Evolutionary conservation across 768 basidiomycete species (phyloP).

Genomic region (Pisolithus tinctorius): DNA sequence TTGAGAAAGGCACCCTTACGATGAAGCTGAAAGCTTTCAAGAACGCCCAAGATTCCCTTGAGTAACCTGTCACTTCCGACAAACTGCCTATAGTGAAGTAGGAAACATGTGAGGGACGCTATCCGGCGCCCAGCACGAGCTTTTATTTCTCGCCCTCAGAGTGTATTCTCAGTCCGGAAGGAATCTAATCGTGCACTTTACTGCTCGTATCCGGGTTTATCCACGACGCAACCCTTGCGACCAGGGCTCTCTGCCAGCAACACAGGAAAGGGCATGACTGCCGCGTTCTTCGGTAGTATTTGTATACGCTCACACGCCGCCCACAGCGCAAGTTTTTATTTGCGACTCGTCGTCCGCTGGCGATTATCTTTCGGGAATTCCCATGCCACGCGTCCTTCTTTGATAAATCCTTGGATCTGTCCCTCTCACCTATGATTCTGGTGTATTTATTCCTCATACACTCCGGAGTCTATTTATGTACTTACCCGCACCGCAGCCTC

Average conservation of each 20-base stretch:
- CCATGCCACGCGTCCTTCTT: neutral
- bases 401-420: neutral
- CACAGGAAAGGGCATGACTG: slow-evolving; percentile 78
- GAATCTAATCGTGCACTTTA: slow-evolving; percentile 59
- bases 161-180: slow-evolving; percentile 44
- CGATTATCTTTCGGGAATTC: no score
- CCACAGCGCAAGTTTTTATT: slow-evolving; percentile 49
- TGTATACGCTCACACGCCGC: slow-evolving; percentile 82
- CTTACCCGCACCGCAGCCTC: slow-evolving; percentile 32
- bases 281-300: slow-evolving; percentile 79
- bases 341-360: neutral
- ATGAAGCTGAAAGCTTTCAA: slow-evolving; percentile 80
- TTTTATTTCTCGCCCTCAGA: neutral
- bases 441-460: neutral
- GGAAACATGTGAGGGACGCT: slow-evolving; percentile 60
- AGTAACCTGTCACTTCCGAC: slow-evolving; percentile 52
- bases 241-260: slow-evolving; percentile 43
- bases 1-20: slow-evolving; percentile 71
- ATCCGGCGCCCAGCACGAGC: neutral
- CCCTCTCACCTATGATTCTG: neutral
- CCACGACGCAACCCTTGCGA: slow-evolving; percentile 87
- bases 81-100: slow-evolving; percentile 73
- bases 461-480: neutral
- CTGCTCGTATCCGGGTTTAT: slow-evolving; percentile 82
- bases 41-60: slow-evolving; percentile 50